phyloP scores from a whole-genome alignment of 202 grass and related monocot genomes.

The Cymbopogon flexuosus region DNA sequence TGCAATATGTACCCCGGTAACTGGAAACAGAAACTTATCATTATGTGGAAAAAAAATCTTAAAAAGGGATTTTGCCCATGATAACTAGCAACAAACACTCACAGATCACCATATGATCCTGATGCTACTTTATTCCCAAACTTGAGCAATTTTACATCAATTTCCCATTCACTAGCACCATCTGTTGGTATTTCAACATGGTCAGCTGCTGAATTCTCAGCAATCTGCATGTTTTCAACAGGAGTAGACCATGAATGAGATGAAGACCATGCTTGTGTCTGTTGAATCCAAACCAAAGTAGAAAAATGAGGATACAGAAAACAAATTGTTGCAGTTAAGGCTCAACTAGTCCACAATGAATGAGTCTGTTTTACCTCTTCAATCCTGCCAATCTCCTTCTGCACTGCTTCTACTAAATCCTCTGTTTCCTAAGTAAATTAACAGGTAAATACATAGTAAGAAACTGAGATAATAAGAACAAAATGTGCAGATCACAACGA shows the following conservation, averaged over 20 bases:
- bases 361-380: conserved; percentile 47
- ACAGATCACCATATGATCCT: conserved; percentile 95
- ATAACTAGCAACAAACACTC: conserved; percentile 38
- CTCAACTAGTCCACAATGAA: not conserved
- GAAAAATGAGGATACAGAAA: conserved; percentile 38
- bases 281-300: conserved; percentile 35
- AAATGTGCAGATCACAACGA: not conserved
- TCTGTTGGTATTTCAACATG: conserved; percentile 90
- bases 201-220: conserved; percentile 38
- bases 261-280: conserved; percentile 62
- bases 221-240: conserved; percentile 60
- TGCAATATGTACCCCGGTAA: conserved; percentile 82
- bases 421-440: conserved; percentile 63
- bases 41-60: conserved; percentile 13
- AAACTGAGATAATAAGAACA: not conserved
- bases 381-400: conserved; percentile 65
- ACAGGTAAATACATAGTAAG: conserved; percentile 19
- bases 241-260: conserved; percentile 69
- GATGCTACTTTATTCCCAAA: conserved; percentile 94
- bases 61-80: not conserved
- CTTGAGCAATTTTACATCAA: conserved; percentile 71
- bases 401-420: conserved; percentile 53
- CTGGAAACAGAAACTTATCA: conserved; percentile 42
- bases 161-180: conserved; percentile 92
- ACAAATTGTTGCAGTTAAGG: conserved; percentile 24